Evolutionary conservation across 1,284 basidiomycete species (phyloP), one percentile per base, ranked within the genome.

Genomic region (Coriolopsis trogii): DNA sequence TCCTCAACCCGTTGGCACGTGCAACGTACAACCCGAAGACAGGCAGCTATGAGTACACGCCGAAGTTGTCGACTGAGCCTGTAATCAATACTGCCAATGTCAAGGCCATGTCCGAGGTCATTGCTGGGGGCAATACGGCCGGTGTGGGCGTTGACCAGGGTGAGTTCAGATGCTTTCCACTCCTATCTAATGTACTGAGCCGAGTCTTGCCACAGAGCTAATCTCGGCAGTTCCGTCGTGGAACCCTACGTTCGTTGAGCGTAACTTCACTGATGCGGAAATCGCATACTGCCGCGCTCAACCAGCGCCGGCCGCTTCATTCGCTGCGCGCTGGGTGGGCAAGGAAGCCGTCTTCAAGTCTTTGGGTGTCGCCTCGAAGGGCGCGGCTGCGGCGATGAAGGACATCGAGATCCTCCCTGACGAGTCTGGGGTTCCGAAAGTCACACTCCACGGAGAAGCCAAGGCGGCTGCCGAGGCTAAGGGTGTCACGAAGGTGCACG

Each of bases 261-360:
- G 93, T 60, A 99, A 99, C 80, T 99, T 98, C 73, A 98, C 96
- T 20, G 81, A 87, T 12, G 85, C 80, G 23, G 96, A 99, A 76
- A 82, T 89, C 62, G 74, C 80, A 13, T 98, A 98, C 78, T 98
- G 96, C 75, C 78, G 76, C 46, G 65, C 82, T n/a, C 94, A 98
- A 65, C 87, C 97, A 0, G 91, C 93, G 54, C 86, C 92, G 16
- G 73, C 82, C 1, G 90, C 96, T 3, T 98, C 95, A 8, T 95
- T 97, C 68, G 95, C 95, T 31, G 95, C 92, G 45, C 90, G 95
- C 59, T 99, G 97, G 95, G 92, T 87, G 41, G 95, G 94, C 42
- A 99, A 98, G 73, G 97, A 99, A 72, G 96, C 95, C 10, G 91
- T 95, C 46, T 98, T 99, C 87, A 99, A 99, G 77, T 91, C 94